These are phyloP conservation scores for Rhizophagus prolifer DNA, from an alignment of 192 early-diverging fungal genomes.

Conservation along the genomic window DNA sequence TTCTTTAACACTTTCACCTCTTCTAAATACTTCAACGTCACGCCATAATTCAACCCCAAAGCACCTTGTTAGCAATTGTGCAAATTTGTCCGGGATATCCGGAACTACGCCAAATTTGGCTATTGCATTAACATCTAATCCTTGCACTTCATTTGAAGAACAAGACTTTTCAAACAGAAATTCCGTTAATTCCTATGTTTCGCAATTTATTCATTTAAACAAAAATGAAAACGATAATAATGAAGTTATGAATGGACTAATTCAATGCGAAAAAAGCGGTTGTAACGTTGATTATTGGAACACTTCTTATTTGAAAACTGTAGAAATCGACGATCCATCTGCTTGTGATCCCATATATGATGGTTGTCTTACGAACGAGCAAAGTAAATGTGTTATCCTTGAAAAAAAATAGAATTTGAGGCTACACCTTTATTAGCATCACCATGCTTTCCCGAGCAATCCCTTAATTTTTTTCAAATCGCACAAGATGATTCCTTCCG, in stretches of 20 bases:
- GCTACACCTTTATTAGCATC: not conserved
- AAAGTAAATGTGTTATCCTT: not conserved
- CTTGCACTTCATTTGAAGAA: too few relatives aligned
- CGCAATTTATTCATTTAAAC: not conserved
- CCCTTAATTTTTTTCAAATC: not conserved
- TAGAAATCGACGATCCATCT: not conserved
- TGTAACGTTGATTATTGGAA: constrained; percentile 3
- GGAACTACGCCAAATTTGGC: not conserved
- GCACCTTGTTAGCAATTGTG: too few relatives aligned
- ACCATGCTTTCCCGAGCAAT: not conserved
- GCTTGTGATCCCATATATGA: not conserved
- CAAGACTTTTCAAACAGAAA: not conserved
- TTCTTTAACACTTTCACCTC: not conserved
- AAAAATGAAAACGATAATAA: not conserved
- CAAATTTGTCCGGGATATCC: not conserved
- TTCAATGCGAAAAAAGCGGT: not conserved
- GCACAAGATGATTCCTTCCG: not conserved
- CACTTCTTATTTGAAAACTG: not conserved
- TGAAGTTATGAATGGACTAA: not conserved
- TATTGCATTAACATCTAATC: too few relatives aligned
- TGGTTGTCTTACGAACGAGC: not conserved
- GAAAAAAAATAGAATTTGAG: not conserved
- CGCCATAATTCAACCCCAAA: not conserved
- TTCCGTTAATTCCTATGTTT: not conserved
- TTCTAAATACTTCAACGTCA: not conserved